phyloP scores from a whole-genome alignment of 129 eudicot species.

The Smallanthus sonchifolius region DNA sequence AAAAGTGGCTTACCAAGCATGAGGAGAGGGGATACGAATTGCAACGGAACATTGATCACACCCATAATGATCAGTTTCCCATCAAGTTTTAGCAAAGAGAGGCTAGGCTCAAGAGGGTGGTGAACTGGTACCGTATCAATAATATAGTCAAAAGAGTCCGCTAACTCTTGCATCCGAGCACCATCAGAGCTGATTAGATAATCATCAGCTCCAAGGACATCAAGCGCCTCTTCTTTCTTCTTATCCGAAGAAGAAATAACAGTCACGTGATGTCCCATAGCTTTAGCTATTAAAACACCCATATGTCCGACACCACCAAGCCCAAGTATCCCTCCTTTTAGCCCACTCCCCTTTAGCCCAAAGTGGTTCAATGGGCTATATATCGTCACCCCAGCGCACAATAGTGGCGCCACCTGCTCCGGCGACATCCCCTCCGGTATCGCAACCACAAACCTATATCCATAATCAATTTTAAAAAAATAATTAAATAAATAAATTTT shows the following conservation, averaged over 20 bases:
- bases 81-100: slow-evolving; percentile 69
- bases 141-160: slow-evolving; percentile 80
- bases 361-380: slow-evolving; percentile 91
- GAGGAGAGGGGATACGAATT: slow-evolving; percentile 70
- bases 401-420: slow-evolving; percentile 88
- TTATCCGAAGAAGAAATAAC: slow-evolving; percentile 83
- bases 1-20: slow-evolving; percentile 64
- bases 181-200: slow-evolving; percentile 79
- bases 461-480: background rate
- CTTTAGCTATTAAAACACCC: slow-evolving; percentile 90
- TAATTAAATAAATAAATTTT: background rate
- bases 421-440: slow-evolving; percentile 85
- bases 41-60: slow-evolving; percentile 68
- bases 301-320: slow-evolving; percentile 99
- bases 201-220: slow-evolving; percentile 80
- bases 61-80: slow-evolving; percentile 88
- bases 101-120: slow-evolving; percentile 86
- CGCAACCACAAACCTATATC: slow-evolving; percentile 72
- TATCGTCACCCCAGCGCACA: slow-evolving; percentile 91
- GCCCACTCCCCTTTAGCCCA: slow-evolving; percentile 67
- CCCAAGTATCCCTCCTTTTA: slow-evolving; percentile 83
- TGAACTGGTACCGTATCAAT: slow-evolving; percentile 75
- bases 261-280: slow-evolving; percentile 96
- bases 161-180: slow-evolving; percentile 53
- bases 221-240: slow-evolving; percentile 76